A percentile compares a stretch with the other conserved stretches of the same genome.
phyloP scores from a whole-genome alignment of 2,329 filamentous ascomycete genomes.

The Paramyrothecium roridum region DNA sequence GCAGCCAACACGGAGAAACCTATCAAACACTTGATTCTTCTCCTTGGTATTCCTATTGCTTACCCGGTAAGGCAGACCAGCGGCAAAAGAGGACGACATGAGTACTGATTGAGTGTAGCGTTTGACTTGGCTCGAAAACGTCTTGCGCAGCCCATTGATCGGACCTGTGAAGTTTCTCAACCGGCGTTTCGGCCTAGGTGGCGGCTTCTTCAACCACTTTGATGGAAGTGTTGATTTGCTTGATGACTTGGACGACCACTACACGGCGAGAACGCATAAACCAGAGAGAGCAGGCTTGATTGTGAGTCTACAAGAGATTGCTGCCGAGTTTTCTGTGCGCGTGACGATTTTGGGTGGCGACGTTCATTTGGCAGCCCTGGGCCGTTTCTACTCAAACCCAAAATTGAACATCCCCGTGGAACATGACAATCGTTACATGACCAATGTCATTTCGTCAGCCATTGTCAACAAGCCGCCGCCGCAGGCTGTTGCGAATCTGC shows the following conservation, averaged over 20 bases:
- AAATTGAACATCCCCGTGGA: conserved; percentile 73
- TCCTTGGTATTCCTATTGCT: conserved; percentile 83
- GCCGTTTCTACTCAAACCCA: conserved; percentile 91
- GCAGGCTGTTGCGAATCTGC: conserved; percentile 80
- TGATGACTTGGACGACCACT: conserved; percentile 93
- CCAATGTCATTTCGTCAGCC: conserved; percentile 88
- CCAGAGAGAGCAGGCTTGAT: conserved; percentile 77
- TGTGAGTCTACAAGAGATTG: conserved; percentile 76
- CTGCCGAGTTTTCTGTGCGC: conserved; percentile 81
- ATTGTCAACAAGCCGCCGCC: conserved; percentile 96
- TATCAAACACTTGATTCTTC: conserved; percentile 82
- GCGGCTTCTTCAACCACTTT: conserved; percentile 87
- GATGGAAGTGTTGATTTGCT: conserved; percentile 91
- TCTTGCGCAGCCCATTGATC: conserved; percentile 81
- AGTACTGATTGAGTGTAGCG: conserved; percentile 44
- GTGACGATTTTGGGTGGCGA: conserved; percentile 92
- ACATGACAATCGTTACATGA: conserved; percentile 90
- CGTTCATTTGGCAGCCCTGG: conserved; percentile 87
- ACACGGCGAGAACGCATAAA: conserved; percentile 90
- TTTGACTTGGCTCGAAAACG: conserved; percentile 94
- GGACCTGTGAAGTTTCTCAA: conserved; percentile 87
- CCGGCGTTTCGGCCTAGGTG: conserved; percentile 82
- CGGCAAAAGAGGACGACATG: background rate
- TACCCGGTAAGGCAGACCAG: conserved; percentile 60
- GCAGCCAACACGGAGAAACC: conserved; percentile 67